These are phyloP conservation scores for Cryomyces minteri DNA, from an alignment of 495 filamentous ascomycete genomes.

Conservation along the genomic window DNA sequence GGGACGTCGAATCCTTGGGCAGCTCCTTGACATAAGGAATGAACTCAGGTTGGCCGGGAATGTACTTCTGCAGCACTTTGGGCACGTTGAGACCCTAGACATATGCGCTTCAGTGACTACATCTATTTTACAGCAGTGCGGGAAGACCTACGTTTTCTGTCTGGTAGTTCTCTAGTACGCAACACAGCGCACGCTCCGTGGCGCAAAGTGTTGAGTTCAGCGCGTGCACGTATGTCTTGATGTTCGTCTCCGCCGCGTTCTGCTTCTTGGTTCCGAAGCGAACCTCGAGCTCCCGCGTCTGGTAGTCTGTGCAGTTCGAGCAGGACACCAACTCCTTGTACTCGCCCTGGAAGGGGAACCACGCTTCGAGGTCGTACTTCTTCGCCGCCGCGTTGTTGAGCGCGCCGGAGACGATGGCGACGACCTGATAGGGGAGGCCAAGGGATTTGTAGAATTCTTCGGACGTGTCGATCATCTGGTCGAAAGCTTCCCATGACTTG, in stretches of 20 bases:
- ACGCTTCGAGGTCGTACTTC: slow-evolving; percentile 93
- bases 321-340: slow-evolving; percentile 93
- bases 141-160: slow-evolving; percentile 48
- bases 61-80: slow-evolving; percentile 75
- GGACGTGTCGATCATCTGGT: slow-evolving; percentile 73
- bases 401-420: slow-evolving; percentile 86
- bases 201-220: slow-evolving; percentile 86
- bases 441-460: slow-evolving; percentile 93
- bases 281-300: slow-evolving; percentile 58
- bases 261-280: slow-evolving; percentile 39
- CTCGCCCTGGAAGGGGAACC: slow-evolving; percentile 91
- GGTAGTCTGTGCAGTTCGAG: slow-evolving; percentile 17
- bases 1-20: slow-evolving; percentile 50
- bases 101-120: neutral
- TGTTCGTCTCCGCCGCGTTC: slow-evolving; percentile 52
- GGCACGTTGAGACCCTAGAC: slow-evolving; percentile 65
- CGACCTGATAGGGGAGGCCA: slow-evolving; percentile 71
- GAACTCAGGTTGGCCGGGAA: slow-evolving; percentile 76
- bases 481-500: slow-evolving; percentile 84
- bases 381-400: slow-evolving; percentile 86
- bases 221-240: slow-evolving; percentile 91
- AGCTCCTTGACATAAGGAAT: slow-evolving; percentile 74
- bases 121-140: slow-evolving; percentile 1
- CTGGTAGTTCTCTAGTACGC: slow-evolving; percentile 92
- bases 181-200: slow-evolving; percentile 86